phyloP scores from a whole-genome alignment of 176 grass and related monocot species.

The Triticum turgidum region DNA sequence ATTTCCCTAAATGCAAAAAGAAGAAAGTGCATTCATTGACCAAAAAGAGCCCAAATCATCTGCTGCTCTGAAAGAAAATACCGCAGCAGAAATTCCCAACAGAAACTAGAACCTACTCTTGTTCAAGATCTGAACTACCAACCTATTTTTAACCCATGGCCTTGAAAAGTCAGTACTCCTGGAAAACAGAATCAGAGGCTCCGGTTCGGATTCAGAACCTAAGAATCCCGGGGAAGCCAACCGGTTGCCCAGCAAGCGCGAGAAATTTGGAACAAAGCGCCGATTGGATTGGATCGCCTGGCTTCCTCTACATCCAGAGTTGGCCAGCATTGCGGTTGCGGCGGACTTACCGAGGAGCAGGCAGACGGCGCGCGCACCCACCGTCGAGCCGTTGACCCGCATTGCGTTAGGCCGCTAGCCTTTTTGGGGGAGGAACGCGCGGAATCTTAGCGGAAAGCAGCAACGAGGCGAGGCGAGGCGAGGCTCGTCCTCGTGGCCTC shows the following conservation, averaged over 20 bases:
- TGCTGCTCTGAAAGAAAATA: neutral
- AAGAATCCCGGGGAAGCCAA: neutral
- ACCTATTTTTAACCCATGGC: neutral
- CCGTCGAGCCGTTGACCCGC: neutral
- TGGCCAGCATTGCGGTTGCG: neutral
- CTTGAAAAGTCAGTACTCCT: neutral
- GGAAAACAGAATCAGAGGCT: neutral
- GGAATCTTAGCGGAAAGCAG: neutral
- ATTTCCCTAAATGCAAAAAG: neutral
- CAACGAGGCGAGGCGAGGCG: neutral
- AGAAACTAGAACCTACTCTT: neutral
- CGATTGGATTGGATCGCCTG: neutral
- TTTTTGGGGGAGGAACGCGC: neutral
- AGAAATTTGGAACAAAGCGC: neutral
- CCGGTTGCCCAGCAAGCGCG: neutral
- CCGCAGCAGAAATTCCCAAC: neutral
- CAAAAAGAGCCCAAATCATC: neutral
- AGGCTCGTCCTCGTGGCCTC: neutral
- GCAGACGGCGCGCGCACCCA: neutral
- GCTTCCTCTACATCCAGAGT: neutral
- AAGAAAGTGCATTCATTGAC: neutral
- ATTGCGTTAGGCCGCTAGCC: neutral
- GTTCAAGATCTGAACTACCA: slow-evolving; percentile 28
- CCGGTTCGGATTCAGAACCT: neutral
- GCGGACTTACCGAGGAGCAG: neutral